Percentiles rank a stretch among this genome's conserved stretches.
phyloP scores from a whole-genome alignment of 805 yeast genomes.

The Spathaspora hagerdaliae region DNA sequence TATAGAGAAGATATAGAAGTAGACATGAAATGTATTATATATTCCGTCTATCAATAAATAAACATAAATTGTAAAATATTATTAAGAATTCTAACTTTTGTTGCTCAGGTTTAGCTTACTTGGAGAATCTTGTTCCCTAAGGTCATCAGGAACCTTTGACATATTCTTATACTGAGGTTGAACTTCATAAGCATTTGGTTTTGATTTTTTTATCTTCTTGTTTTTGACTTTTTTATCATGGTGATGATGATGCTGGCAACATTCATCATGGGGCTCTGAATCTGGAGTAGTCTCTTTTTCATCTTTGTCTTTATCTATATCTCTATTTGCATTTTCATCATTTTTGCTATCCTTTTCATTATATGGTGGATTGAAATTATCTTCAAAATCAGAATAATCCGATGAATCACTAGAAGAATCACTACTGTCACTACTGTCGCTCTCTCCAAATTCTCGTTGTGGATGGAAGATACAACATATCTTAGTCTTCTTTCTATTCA shows the following conservation, averaged over 20 bases:
- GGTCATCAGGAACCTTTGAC: conserved; percentile 4
- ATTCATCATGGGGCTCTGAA: conserved; percentile 3
- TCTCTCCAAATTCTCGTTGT: conserved; percentile 54
- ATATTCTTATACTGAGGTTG: conserved; percentile 61
- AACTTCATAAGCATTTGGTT: conserved; percentile 82
- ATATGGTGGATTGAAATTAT: not conserved
- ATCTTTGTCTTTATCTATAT: conserved; percentile 8
- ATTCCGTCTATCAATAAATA: too few species aligned
- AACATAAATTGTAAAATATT: too few species aligned
- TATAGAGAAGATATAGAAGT: too few species aligned
- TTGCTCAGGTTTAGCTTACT: too few species aligned
- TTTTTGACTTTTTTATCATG: conserved; percentile 6
- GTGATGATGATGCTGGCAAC: conserved; percentile 12
- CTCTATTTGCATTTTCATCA: conserved; percentile 4
- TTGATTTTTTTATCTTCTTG: conserved; percentile 24
- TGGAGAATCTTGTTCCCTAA: not conserved
- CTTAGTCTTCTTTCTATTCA: conserved; percentile 86
- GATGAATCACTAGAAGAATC: conserved; percentile 22
- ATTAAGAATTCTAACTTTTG: not conserved
- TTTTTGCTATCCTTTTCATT: conserved; percentile 10
- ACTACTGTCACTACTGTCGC: conserved; percentile 24
- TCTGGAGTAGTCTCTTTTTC: conserved; percentile 2
- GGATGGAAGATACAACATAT: conserved; percentile 87
- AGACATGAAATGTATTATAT: too few species aligned
- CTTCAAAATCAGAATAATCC: conserved; percentile 15